Conservation (phyloP, 495 filamentous ascomycete species). For the Trichoderma virens region DNA sequence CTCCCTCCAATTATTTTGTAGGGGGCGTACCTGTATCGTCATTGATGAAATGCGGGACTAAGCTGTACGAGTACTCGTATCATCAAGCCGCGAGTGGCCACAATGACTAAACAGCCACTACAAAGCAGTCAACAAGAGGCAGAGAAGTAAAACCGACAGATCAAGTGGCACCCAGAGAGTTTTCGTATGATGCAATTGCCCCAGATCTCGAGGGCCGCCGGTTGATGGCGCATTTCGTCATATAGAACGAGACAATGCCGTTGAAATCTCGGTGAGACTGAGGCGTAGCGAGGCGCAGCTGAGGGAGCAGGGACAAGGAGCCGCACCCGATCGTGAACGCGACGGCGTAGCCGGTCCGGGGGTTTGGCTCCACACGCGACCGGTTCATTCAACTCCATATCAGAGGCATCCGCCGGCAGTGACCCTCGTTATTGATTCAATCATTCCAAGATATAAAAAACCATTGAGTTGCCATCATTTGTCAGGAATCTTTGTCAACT, state of each 20-base stretch:
- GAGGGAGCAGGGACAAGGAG: neutral
- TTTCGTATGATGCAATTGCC: neutral
- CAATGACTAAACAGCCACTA: too few species aligned
- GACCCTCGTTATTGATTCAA: neutral
- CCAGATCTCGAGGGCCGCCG: neutral
- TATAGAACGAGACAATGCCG: neutral
- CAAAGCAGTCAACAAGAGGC: neutral
- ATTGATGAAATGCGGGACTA: too few species aligned
- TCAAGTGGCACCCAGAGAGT: neutral
- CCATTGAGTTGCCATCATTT: neutral
- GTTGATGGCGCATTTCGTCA: neutral
- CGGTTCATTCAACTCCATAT: neutral
- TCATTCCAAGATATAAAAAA: neutral
- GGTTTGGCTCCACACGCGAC: neutral
- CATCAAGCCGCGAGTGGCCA: too few species aligned
- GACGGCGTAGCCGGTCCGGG: neutral
- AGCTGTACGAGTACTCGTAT: too few species aligned
- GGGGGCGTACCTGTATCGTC: too few species aligned
- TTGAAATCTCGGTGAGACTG: neutral
- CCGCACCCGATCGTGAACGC: neutral
- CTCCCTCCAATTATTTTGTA: too few species aligned
- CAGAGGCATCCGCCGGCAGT: neutral
- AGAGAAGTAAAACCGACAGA: neutral
- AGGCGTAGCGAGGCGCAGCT: slow-evolving; percentile 1
- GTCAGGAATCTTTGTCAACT: neutral